Conservation (phyloP, 345 rosid genomes). For the Eutrema heterophyllum region DNA sequence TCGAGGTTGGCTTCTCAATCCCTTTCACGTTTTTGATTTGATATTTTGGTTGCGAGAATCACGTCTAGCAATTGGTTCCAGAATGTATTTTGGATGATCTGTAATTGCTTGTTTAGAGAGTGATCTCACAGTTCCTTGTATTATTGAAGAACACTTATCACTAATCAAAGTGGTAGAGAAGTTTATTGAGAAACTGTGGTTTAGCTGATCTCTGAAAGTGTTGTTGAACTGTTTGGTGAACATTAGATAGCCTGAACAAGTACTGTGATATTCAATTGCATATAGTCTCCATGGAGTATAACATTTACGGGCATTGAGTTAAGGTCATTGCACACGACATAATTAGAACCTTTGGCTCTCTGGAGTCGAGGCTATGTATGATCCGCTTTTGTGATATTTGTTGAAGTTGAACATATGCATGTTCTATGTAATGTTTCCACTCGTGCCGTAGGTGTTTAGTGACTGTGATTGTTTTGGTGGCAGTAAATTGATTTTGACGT, state of each 20-base stretch:
- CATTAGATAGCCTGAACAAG: background rate
- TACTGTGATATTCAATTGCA: background rate
- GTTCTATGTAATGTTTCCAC: background rate
- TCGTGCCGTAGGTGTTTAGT: background rate
- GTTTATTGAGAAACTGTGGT: background rate
- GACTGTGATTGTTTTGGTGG: background rate
- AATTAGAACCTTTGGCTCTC: background rate
- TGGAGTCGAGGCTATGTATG: background rate
- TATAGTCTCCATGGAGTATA: background rate
- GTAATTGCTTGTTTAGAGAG: too few relatives aligned
- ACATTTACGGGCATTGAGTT: background rate
- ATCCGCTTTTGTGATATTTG: background rate
- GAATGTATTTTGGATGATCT: too few relatives aligned
- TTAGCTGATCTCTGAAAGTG: background rate
- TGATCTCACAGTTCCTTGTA: too few relatives aligned
- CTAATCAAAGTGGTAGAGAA: background rate
- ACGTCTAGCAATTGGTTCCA: too few relatives aligned
- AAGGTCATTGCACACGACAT: background rate
- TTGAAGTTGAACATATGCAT: background rate
- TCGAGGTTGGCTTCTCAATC: conserved; percentile 34
- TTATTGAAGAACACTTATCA: background rate
- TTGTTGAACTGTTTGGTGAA: too few relatives aligned
- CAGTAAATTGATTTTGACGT: background rate
- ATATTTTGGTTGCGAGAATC: background rate
- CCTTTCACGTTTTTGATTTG: background rate